Evolutionary conservation across 2,329 filamentous ascomycete species (phyloP), one percentile per base, ranked within the genome.

Genomic region (Canariomyces notabilis): DNA sequence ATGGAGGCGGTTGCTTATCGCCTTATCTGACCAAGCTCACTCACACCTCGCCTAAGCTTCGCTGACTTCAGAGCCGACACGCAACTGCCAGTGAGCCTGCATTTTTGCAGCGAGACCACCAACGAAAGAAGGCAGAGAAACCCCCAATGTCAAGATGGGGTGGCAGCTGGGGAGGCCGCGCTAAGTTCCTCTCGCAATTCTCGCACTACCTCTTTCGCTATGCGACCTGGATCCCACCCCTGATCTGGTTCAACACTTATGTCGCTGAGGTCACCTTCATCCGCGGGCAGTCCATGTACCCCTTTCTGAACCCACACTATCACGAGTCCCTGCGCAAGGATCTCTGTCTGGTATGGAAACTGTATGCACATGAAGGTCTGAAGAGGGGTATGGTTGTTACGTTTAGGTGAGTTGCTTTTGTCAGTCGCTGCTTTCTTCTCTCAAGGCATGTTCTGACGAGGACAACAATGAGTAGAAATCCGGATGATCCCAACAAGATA

Each of bases 341-440:
- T 52, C 49, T 77, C n/a, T 75, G 80, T 23, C 63, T 82, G 52
- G 78, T 75, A 45, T 74, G 70, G 59, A 84, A 82, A 60, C 74
- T 76, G 63, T 74, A 76, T 50, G 73, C 79, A 19, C 73, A 76
- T 48, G 67, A 77, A 37, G 70, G 75, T 21, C 59, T 90, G 31
- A 67, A 79, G 60, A 74, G 85, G 51, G 87, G 87, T 46, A 88
- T 89, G 80, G 69, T 91, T 36, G 81, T 91, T 46, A 83, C 81
- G 9, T 80, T 89, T 58, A 72, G 78, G 82, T 84, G 63, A 19
- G 73, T 19, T 2, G n/a, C 32, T 4, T 23, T 23, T 19, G 18
- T 37, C 4, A 1, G 20, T 15, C 5, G 12, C 14, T 38, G 15
- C 5, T 4, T 34, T 26, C 23, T n/a, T 8, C 6, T 37, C 14